Evolutionary conservation across 1,139 yeast genomes (phyloP), one percentile per base, ranked within the genome.

Genomic region (Chernovozyma aurita): DNA sequence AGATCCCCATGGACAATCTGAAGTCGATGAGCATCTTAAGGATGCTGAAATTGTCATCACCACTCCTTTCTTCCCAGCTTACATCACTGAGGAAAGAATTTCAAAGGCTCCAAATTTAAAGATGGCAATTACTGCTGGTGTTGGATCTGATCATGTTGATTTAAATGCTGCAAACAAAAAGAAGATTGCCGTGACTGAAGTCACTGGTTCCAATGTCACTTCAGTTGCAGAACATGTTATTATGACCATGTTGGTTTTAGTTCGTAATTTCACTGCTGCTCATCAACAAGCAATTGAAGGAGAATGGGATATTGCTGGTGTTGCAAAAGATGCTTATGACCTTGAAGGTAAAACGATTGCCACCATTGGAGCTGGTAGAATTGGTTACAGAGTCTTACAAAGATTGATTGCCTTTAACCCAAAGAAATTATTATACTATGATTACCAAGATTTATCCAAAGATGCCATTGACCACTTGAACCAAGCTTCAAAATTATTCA

Each of bases 11-110:
- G 60, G 59, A 17, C 46, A 61, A 47, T 73, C 84, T 1, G 70
- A 57, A 28, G 73, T 84, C 36, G 94, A 84, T 57, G 66, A 72
- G 52, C 72, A 82, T 44, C 72, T 84, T 52, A 75, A 67, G 34
- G 87, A 79, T 42, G 84, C 90, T 4, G 94, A 85, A 48, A 65
- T 85, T 38, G 74, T 85, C 51, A 84, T 85, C 60, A 80, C 92
- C 36, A 83, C 92, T 18, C 95, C 95, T 3, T 85, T 85, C 70
- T 86, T 75, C 65, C 95, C 95, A 7, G 94, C 83, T 24, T 85
- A 85, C 60, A 68, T 85, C 53, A 77, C 82, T 36, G 66, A 67
- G 41, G 81, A 78, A 49, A 70, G 94, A 50, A 70, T 85, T 45
- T 78, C 63, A 35, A 75, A 76, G 54, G 92, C 94, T 34, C 80